phyloP scores from a whole-genome alignment of 495 filamentous ascomycete species.

The Amphirosellinia nigrospora region DNA sequence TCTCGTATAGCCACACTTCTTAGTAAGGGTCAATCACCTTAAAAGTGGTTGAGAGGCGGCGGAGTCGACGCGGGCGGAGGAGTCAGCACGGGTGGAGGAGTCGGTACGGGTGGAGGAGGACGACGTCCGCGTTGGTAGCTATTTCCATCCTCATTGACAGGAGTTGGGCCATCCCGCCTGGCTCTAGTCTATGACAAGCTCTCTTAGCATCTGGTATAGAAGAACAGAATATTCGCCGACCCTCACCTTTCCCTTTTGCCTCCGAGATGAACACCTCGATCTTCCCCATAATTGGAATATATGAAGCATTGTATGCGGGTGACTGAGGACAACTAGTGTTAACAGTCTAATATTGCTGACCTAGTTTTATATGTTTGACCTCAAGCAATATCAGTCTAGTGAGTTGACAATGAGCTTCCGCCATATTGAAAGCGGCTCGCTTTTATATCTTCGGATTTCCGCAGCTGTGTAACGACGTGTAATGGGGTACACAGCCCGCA shows the following conservation, averaged over 20 bases:
- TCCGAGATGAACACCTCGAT: neutral
- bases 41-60: neutral
- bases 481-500: neutral
- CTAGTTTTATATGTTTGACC: neutral
- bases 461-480: neutral
- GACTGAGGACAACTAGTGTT: neutral
- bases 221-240: neutral
- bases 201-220: neutral
- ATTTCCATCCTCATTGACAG: neutral
- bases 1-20: neutral
- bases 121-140: neutral
- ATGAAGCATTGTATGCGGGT: neutral
- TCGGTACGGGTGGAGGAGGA: no score
- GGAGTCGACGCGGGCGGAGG: neutral
- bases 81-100: no score
- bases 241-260: neutral
- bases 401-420: neutral
- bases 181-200: neutral
- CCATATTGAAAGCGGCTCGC: neutral
- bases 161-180: neutral
- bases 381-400: neutral
- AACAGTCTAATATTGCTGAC: neutral
- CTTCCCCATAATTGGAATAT: neutral
- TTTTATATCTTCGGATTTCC: neutral
- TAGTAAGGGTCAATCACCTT: neutral